Conservation (phyloP, 2,329 filamentous ascomycete species). For the Exserohilum rostratum region DNA sequence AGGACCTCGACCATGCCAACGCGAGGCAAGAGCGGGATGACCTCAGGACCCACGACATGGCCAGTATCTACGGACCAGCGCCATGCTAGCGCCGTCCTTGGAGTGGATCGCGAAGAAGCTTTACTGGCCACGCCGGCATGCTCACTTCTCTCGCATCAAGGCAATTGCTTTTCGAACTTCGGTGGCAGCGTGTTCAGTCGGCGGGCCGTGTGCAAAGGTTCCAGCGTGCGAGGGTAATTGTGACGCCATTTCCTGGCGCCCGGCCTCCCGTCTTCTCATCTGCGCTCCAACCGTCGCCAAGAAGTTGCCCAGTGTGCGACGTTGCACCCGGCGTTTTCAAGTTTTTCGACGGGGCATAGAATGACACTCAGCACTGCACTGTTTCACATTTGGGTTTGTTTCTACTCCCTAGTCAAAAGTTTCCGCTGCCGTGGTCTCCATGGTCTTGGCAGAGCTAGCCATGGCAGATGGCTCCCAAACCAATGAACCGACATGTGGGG, state of each 20-base stretch:
- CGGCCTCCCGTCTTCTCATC: constrained; percentile 7
- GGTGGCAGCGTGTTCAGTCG: not conserved
- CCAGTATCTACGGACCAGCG: not conserved
- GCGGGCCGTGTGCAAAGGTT: constrained; percentile 2
- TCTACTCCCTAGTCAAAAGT: not conserved
- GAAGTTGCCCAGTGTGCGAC: not conserved
- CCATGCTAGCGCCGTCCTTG: constrained; percentile 1
- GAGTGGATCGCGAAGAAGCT: constrained; percentile 4
- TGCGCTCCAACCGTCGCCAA: constrained; percentile 10
- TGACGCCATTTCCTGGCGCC: constrained; percentile 12
- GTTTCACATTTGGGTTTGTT: not conserved
- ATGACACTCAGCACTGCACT: not conserved
- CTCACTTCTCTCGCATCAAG: no score
- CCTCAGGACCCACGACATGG: constrained; percentile 3
- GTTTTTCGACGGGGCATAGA: no score
- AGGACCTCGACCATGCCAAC: not conserved
- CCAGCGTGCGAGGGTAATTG: not conserved
- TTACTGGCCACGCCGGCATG: constrained; percentile 5
- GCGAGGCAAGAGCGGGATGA: constrained; percentile 10
- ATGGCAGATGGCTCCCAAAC: constrained; percentile 6
- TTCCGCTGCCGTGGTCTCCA: not conserved
- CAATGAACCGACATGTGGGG: constrained; percentile 4
- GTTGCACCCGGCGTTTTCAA: no score
- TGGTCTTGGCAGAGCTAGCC: constrained; percentile 3
- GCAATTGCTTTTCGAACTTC: not conserved